Base-by-base conservation (phyloP, 306 rosid genomes). In the Sesbania bispinosa region DNA sequence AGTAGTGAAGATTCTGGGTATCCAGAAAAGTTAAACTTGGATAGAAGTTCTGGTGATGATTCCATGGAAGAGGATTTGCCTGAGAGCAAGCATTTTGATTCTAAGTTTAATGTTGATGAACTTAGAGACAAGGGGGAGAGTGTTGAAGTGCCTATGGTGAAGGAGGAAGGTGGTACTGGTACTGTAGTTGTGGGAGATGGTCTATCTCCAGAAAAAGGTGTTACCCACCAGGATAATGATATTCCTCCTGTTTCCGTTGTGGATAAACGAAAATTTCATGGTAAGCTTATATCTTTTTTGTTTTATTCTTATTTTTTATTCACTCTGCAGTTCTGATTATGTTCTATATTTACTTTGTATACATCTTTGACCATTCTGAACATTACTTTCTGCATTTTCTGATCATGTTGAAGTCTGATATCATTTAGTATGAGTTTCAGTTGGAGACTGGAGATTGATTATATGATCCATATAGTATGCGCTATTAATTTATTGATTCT, bases 31-130 rank as follows among this genome's bases (percentile, higher is more conserved):
- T 80, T 92, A 73, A 89, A 92, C 82, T 78, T 92, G 68, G 98
- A 92, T 80, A 84, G 94, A 82, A 92, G 98, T 86, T 88, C 96
- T 77, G 96, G 96, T 59, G 98, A 92, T 78, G 96, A 92, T 86
- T 92, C 98, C 35, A 89, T 92, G 85, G 96, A 90, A 64, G 98
- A 89, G 79, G 98, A 92, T 88, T 77, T 85, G 75, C 73, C 77
- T 10, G 98, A 92, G 85, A 83, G 62, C 75, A 92, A 88, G 71
- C 93, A 84, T 69, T 68, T 79, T 83, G 94, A 89, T 76, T 88
- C 85, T 9, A 88, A 82, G 75, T 86, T 83, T 76, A 54, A 61
- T 65, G 83, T 77, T 73, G 85, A 70, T 67, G 84, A 86, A 63
- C 82, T 81, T 64, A 78, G 73, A 76, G 77, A 86, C 45, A 84